phyloP scores from a whole-genome alignment of 2,329 filamentous ascomycete species.

The Trichophaea hybrida region DNA sequence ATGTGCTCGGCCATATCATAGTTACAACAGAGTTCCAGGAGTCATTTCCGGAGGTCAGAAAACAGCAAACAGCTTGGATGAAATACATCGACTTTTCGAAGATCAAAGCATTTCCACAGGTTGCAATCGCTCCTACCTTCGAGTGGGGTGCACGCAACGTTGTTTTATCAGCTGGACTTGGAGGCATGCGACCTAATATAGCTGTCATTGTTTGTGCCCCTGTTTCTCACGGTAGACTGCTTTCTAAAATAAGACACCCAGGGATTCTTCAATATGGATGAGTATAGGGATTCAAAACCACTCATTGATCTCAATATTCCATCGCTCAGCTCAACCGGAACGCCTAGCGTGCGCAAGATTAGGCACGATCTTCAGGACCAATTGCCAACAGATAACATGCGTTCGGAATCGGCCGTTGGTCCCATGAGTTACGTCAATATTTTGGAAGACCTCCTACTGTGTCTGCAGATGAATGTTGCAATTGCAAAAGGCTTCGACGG shows the following conservation, averaged over 20 bases:
- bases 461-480: constrained; percentile 69
- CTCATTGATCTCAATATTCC: constrained; percentile 37
- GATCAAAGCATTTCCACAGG: constrained; percentile 80
- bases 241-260: neutral
- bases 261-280: constrained; percentile 66
- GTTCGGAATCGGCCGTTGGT: constrained; percentile 52
- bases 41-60: constrained; percentile 64
- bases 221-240: neutral
- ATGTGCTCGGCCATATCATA: constrained; percentile 76
- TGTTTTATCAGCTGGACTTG: constrained; percentile 64
- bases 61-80: constrained; percentile 69
- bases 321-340: neutral
- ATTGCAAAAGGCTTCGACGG: constrained; percentile 67
- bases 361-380: constrained; percentile 33
- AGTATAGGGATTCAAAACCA: constrained; percentile 49
- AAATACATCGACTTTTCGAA: constrained; percentile 75
- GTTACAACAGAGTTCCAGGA: constrained; percentile 68
- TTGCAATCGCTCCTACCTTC: constrained; percentile 66
- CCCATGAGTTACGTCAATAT: constrained; percentile 66
- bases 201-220: constrained; percentile 42
- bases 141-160: constrained; percentile 78
- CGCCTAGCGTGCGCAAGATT: neutral
- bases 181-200: constrained; percentile 81
- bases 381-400: constrained; percentile 55
- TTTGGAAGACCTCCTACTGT: constrained; percentile 64